Base-by-base conservation (phyloP, 2,329 filamentous ascomycete genomes). In the Grosmannia serpens region DNA sequence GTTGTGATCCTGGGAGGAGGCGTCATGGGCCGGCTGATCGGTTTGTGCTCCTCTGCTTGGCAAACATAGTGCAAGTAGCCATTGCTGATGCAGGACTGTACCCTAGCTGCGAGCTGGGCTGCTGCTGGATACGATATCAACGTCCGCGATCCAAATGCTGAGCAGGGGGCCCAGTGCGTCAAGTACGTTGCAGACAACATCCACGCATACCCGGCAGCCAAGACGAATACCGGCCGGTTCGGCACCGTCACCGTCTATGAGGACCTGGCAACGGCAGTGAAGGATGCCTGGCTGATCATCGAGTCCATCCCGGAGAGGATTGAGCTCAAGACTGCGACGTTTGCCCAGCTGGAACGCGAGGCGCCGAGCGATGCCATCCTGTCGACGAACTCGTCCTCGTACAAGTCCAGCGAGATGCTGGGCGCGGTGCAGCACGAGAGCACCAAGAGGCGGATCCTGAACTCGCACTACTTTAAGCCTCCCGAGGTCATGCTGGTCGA, bases 111-210 rank as follows among this genome's bases (percentile, higher is more conserved):
- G 29, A 22, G 47, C 17, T 56, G 55, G 46, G 55, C 46, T 6
- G 68, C 74, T 0, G 70, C 68, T 6, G 77, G 77, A 2, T 74
- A 73, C 61, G 63, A 72, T 24, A 74, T 78, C 9, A 59, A 68
- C 27, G 70, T 79, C 58, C 68, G 71, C 15, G 77, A 79, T 27
- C 75, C 73, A 0, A 70, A 67, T 46, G 41, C 65, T 3, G 65
- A 74, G 44, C 70, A 73, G 38, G 67, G 69, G 8, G 63, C 64
- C 3, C 70, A 69, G 5, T 74, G 73, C 1, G 44, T 74, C 1
- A 63, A 72, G 33, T 78, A 76, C 64, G 67, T 75, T 56, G 64
- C 69, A 6, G 65, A 67, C 3, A 74, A 74, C 56, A 65, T 73
- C 11, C 63, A 56, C 56, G 61, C 62, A 22, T 71, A 67, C 62